Conservation (phyloP, 495 filamentous ascomycete genomes). For the Lasiosphaeria hispida region DNA sequence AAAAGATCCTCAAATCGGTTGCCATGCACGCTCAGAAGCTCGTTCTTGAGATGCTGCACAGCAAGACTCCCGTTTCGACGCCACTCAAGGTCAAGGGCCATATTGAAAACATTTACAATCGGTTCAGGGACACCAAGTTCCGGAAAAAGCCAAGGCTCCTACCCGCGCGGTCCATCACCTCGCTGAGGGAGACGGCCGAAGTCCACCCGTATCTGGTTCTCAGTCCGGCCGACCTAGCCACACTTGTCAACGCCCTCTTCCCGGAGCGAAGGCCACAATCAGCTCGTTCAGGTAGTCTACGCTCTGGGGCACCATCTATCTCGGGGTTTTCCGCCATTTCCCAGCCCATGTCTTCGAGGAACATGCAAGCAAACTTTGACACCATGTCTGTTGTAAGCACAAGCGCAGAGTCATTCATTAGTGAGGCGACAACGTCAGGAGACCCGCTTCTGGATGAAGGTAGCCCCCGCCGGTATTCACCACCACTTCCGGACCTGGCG, state of each 20-base stretch:
- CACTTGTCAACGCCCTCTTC: constrained; percentile 68
- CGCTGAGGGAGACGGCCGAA: constrained; percentile 65
- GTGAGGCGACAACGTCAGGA: constrained; percentile 63
- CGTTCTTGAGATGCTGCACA: constrained; percentile 60
- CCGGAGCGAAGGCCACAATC: constrained; percentile 60
- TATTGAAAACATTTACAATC: constrained; percentile 71
- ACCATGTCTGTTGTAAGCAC: constrained; percentile 63
- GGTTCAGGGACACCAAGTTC: constrained; percentile 56
- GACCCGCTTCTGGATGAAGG: constrained; percentile 60
- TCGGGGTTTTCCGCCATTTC: constrained; percentile 58
- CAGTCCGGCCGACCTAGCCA: constrained; percentile 69
- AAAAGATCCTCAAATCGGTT: constrained; percentile 83
- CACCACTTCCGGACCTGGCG: constrained; percentile 35
- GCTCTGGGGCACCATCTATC: constrained; percentile 65
- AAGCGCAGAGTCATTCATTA: constrained; percentile 65
- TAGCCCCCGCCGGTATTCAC: constrained; percentile 44
- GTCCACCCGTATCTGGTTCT: constrained; percentile 71
- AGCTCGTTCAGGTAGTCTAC: constrained; percentile 49
- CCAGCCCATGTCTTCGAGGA: constrained; percentile 44
- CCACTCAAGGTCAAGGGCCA: constrained; percentile 66
- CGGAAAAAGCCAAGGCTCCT: constrained; percentile 58
- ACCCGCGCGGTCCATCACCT: constrained; percentile 66
- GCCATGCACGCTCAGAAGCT: constrained; percentile 73
- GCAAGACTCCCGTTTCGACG: constrained; percentile 59
- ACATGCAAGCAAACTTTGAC: constrained; percentile 48